These are phyloP conservation scores for Babesia sp. DNA, from an alignment of 169 alveolate species.

Conservation along the genomic window DNA sequence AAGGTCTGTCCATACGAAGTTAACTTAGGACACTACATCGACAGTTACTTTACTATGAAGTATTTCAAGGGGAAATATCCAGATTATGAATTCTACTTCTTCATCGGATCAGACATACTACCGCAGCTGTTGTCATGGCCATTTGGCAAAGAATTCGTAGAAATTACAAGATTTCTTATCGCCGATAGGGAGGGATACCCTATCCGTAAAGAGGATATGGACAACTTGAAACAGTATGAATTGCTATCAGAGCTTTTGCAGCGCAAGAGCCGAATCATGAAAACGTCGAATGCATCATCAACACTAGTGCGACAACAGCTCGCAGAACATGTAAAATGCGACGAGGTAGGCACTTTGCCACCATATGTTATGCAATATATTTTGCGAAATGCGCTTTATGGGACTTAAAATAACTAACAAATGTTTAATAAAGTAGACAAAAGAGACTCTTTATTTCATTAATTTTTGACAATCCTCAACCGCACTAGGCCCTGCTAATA, in stretches of 20 bases:
- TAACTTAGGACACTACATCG: constrained; percentile 5
- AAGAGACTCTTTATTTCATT: neutral
- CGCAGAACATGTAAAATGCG: constrained; percentile 32
- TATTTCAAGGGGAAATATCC: constrained; percentile 42
- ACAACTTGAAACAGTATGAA: constrained; percentile 33
- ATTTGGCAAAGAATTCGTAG: constrained; percentile 30
- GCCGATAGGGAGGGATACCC: constrained; percentile 59
- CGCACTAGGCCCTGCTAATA: constrained; percentile 17
- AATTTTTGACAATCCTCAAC: constrained; percentile 18
- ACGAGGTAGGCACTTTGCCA: constrained; percentile 38
- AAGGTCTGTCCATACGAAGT: constrained; percentile 50
- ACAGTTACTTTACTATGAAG: constrained; percentile 56
- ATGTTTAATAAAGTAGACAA: neutral
- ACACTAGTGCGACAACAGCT: constrained; percentile 51
- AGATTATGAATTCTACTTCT: constrained; percentile 54
- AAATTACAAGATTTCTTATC: constrained; percentile 49
- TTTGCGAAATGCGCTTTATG: constrained; percentile 21
- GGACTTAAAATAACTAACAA: neutral
- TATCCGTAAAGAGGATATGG: constrained; percentile 31
- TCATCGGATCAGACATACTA: constrained; percentile 58
- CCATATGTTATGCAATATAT: constrained; percentile 58
- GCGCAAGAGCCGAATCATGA: constrained; percentile 3
- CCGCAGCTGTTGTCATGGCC: constrained; percentile 64
- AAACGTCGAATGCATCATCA: constrained; percentile 60
- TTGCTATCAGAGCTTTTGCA: constrained; percentile 39